These are phyloP conservation scores for Dillenia suffruticosa DNA, from an alignment of 164 flowering plant species.

Conservation along the genomic window DNA sequence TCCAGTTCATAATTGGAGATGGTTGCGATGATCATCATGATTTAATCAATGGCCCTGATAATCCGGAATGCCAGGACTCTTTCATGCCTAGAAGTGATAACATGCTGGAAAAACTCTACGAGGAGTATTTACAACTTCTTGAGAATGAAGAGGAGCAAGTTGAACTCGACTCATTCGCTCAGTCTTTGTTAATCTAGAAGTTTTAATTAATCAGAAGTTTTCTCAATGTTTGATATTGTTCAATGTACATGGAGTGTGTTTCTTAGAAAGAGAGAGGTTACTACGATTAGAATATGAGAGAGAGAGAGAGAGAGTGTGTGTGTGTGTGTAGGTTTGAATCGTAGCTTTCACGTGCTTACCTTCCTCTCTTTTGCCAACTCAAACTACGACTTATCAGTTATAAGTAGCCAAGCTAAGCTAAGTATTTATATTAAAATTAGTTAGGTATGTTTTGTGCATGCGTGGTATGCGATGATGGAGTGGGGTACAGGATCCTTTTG, in stretches of 20 bases:
- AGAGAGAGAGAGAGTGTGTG: no score
- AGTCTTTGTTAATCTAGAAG: slow-evolving; percentile 11
- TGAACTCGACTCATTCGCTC: slow-evolving; percentile 28
- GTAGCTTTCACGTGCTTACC: slow-evolving; percentile 16
- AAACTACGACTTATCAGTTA: no score
- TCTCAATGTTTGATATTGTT: no score
- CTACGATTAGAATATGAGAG: no score
- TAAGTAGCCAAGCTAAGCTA: no score
- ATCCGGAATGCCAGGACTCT: slow-evolving; percentile 12
- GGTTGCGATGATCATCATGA: slow-evolving; percentile 5
- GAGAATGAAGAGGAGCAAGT: slow-evolving; percentile 18
- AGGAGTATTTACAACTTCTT: slow-evolving; percentile 44
- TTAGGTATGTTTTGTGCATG: no score
- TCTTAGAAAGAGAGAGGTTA: no score
- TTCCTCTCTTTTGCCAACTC: background rate
- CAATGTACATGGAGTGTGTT: no score
- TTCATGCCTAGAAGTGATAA: background rate
- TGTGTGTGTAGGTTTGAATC: slow-evolving; percentile 1
- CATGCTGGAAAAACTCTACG: slow-evolving; percentile 38
- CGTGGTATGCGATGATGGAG: no score
- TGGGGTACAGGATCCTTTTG: no score
- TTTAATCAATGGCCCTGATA: slow-evolving; percentile 10
- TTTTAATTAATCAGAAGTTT: no score
- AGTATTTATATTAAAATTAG: no score
- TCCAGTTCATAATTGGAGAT: background rate